Evolutionary conservation across 1,284 basidiomycete genomes (phyloP), one percentile per base, ranked within the genome.

Genomic region (Volvariella volvacea): DNA sequence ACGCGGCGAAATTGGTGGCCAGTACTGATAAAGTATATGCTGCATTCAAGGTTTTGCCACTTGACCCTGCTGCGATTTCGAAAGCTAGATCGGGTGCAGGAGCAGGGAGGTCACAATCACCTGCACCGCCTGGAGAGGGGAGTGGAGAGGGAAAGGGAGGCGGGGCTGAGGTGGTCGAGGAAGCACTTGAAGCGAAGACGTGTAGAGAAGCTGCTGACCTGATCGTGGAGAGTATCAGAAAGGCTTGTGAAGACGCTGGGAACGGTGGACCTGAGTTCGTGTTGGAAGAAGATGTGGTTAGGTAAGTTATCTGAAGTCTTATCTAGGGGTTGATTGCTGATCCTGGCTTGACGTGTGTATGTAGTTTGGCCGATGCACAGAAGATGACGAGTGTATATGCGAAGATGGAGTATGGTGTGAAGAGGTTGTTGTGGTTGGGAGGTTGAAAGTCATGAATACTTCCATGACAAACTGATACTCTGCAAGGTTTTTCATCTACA

Each of bases 401-500:
- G 7, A 89, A 91, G 66, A 86, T 93, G 78, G 92, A 94, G 59
- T 91, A 93, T 60, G 87, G 88, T 1, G 72, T 93, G 48, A 94
- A 93, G 71, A 71, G 90, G 51, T 68, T 93, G 57, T 64, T 93
- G 49, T 94, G 91, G 91, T 64, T 93, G 41, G 87, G 87, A 42
- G 76, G 82, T 52, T 83, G 46, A 57, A 31, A 15, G 12, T 3
- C 15, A 12, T 19, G 12, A 38, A 21, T 15, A 7, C 22, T 39
- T 17, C 20, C 34, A 37, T 37, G n/a, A 17, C n/a, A 16, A 8
- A 15, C 7, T 16, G 9, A 16, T 37, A 17, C 19, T 7, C 34
- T 22, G 37, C 25, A 31, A 20, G n/a, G 43, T 37, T 21, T 40
- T 15, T 2, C 33, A 4, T 4, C 22, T 15, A 15, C n/a, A n/a